A percentile compares a stretch with the other conserved stretches of the same genome.
Conservation (phyloP, 2,329 filamentous ascomycete species). For the Ceratocystis diversiconidia region DNA sequence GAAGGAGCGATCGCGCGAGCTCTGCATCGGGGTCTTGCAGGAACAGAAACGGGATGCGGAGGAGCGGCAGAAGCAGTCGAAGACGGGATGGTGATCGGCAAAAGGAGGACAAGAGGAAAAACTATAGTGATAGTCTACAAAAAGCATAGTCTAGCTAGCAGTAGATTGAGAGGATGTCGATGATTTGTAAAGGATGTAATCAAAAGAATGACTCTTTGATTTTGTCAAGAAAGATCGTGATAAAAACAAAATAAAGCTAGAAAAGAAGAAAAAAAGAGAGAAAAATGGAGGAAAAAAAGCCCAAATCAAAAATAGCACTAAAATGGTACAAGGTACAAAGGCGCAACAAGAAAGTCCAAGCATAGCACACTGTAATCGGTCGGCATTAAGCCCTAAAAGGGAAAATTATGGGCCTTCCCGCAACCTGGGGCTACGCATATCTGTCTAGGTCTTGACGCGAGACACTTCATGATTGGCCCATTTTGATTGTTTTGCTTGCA, state of each 20-base stretch:
- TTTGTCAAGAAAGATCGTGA: not conserved
- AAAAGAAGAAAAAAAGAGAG: constrained; percentile 1
- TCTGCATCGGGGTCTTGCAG: constrained; percentile 12
- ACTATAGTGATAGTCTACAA: constrained; percentile 11
- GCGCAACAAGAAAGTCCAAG: too few species aligned
- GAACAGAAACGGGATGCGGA: constrained; percentile 5
- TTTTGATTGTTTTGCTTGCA: not conserved
- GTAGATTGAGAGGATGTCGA: not conserved
- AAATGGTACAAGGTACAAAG: constrained; percentile 10
- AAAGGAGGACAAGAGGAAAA: not conserved
- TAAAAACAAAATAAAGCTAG: not conserved
- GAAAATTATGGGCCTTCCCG: constrained; percentile 6
- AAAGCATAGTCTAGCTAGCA: constrained; percentile 17
- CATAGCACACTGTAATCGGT: not conserved
- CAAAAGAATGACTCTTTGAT: not conserved
- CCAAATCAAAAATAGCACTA: constrained; percentile 12
- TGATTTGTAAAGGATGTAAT: not conserved
- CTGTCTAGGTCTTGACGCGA: not conserved
- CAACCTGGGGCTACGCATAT: not conserved
- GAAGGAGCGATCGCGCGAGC: constrained; percentile 7
- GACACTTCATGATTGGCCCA: constrained; percentile 1
- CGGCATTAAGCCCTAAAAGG: not conserved
- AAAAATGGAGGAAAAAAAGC: constrained; percentile 20
- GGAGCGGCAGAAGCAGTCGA: constrained; percentile 8
- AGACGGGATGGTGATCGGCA: constrained; percentile 4